Base-by-base conservation (phyloP, 805 yeast species). In the Starmerella khaoyaiensis region DNA sequence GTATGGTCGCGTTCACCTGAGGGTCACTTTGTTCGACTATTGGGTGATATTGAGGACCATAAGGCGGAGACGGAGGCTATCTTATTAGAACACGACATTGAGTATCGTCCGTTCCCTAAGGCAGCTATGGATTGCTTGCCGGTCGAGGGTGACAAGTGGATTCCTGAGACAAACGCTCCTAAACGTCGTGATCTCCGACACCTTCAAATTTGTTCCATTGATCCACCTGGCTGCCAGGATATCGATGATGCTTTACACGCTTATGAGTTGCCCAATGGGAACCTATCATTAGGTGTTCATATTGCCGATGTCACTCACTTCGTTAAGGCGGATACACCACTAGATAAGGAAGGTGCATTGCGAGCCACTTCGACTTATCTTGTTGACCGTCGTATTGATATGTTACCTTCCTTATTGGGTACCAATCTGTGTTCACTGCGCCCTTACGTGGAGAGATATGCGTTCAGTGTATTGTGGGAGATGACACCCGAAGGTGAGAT, bases 291-390 rank as follows among this genome's bases (percentile, higher is more conserved):
- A 39, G 99, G 99, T 54, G 99, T 90, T 21, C 99, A 90, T 55
- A 90, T 90, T 63, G 99, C 99, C 8, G 99, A 90, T 61, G 99
- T 90, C 21, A 82, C 97, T 1, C 94, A 90, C 61, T 90, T 90
- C 54, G 98, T 90, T 31, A 83, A 84, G 59, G 78, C 98, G 0
- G 79, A 76, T 45, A 83, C 95, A 3, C 76, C 97, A 0, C 66
- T 90, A 42, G 98, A 90, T 56, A 78, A 73, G 31, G 99, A 90
- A 61, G 99, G 96, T 59, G 94, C 97, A 0, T 70, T 93, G 1
- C 74, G 99, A 61, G 97, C 96, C 52, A 90, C 98, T 0, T 86
- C 98, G 4, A 96, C 90, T 3, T 90, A 90, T 60, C 66, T 90
- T 39, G 99, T 90, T 11, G 98, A 90, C 57, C 87, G 90, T 60